These are phyloP conservation scores for Hypomyces perniciosus DNA, from an alignment of 2,329 filamentous ascomycete genomes.

Conservation along the genomic window DNA sequence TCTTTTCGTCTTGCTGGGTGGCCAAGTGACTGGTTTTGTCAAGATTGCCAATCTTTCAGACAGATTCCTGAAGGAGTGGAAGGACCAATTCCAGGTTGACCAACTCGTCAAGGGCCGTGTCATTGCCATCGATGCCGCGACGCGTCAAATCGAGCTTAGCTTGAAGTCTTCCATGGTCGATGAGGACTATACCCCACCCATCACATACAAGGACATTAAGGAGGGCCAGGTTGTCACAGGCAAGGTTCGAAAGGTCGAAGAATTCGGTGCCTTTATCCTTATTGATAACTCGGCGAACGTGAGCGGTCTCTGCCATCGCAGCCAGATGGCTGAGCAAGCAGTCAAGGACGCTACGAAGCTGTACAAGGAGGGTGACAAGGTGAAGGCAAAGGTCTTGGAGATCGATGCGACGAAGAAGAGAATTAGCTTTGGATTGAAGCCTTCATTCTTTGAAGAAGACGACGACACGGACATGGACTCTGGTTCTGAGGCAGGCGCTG, in stretches of 20 bases:
- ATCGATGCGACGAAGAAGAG: slow-evolving; percentile 69
- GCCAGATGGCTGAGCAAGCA: slow-evolving; percentile 79
- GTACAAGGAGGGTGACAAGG: slow-evolving; percentile 84
- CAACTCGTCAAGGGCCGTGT: slow-evolving; percentile 88
- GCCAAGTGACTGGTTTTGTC: slow-evolving; percentile 74
- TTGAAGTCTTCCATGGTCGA: slow-evolving; percentile 82
- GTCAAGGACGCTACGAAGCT: slow-evolving; percentile 83
- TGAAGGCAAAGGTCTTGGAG: slow-evolving; percentile 83
- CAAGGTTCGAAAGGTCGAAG: slow-evolving; percentile 86
- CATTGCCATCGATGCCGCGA: slow-evolving; percentile 59
- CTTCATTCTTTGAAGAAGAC: slow-evolving; percentile 74
- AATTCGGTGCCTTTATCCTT: slow-evolving; percentile 91
- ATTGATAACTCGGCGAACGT: slow-evolving; percentile 83
- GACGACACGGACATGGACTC: slow-evolving; percentile 47
- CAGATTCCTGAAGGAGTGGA: slow-evolving; percentile 91
- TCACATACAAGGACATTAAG: slow-evolving; percentile 72
- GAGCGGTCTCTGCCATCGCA: slow-evolving; percentile 87
- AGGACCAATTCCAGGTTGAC: slow-evolving; percentile 77
- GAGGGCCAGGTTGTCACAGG: slow-evolving; percentile 79
- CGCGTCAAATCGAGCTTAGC: slow-evolving; percentile 74
- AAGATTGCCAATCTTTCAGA: slow-evolving; percentile 87
- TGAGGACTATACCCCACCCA: slow-evolving; percentile 65
- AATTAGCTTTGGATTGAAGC: slow-evolving; percentile 87
- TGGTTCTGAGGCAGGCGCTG: slow-evolving; percentile 41
- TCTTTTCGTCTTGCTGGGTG: slow-evolving; percentile 77